Percentiles rank a stretch among this genome's conserved stretches.
Evolutionary conservation across 495 filamentous ascomycete genomes (phyloP).

Genomic region (Penicillium coprophilum): DNA sequence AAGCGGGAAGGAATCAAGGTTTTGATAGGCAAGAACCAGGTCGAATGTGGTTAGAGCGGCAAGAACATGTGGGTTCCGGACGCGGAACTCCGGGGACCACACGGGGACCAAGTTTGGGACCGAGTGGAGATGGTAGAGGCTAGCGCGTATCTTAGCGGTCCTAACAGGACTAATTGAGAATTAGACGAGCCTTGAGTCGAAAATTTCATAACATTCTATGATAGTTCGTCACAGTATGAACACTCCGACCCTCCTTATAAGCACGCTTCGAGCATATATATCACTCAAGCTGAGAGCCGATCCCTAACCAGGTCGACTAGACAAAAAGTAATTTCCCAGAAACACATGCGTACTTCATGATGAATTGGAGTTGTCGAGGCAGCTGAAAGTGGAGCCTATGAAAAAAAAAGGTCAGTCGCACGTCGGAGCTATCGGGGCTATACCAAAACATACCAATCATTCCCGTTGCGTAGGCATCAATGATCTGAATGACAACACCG

Average conservation of each 20-base stretch:
- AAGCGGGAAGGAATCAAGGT: not conserved
- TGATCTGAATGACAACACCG: constrained; percentile 21
- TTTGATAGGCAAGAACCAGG: not conserved
- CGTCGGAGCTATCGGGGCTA: not conserved
- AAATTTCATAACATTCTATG: not conserved
- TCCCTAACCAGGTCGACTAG: not conserved
- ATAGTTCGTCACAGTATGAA: constrained; percentile 4
- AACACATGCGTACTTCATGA: not conserved
- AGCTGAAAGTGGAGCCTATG: constrained; percentile 14
- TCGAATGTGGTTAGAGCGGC: not conserved
- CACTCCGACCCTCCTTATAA: not conserved
- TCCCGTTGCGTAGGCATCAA: constrained; percentile 16
- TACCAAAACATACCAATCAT: constrained; percentile 18
- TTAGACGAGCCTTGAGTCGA: not conserved
- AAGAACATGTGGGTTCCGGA: not conserved
- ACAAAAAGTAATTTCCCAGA: not conserved
- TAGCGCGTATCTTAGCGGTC: not conserved
- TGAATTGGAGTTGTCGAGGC: constrained; percentile 17
- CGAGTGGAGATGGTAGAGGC: not conserved
- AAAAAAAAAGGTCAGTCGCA: not conserved
- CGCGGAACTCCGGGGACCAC: not conserved
- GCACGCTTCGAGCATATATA: not conserved
- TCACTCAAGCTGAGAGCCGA: not conserved
- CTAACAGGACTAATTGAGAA: not conserved
- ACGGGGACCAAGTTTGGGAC: not conserved